Conservation (phyloP, 1,284 basidiomycete species). For the Austroboletus novae-zelandiae region DNA sequence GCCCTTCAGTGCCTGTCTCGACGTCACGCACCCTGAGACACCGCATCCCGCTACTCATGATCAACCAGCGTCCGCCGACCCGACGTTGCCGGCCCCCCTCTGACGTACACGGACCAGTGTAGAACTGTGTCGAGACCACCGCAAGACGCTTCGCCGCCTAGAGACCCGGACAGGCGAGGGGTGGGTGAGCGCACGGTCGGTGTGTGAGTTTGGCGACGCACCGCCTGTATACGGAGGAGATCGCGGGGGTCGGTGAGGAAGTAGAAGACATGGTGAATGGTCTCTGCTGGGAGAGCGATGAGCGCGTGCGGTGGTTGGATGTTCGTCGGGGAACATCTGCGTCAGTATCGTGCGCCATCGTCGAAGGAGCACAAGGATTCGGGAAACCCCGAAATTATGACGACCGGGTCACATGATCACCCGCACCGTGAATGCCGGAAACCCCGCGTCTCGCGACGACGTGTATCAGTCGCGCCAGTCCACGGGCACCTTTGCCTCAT, state of each 20-base stretch:
- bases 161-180: constrained; percentile 13
- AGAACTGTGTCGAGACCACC: constrained; percentile 5
- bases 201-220: neutral
- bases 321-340: no score
- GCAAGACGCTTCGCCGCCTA: constrained; percentile 10
- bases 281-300: constrained; percentile 15
- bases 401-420: no score
- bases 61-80: constrained; percentile 17
- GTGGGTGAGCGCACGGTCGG: neutral
- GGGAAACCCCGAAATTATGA: no score
- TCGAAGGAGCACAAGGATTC: no score
- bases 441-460: no score
- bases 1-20: constrained; percentile 12
- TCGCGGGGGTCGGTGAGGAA: constrained; percentile 8
- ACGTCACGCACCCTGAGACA: constrained; percentile 11
- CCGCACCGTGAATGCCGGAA: no score
- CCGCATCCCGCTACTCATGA: constrained; percentile 14
- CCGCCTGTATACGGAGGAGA: constrained; percentile 14
- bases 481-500: no score
- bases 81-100: constrained; percentile 12
- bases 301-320: no score
- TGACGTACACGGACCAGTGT: constrained; percentile 3
- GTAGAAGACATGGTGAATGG: constrained; percentile 11
- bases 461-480: no score
- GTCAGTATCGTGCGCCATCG: constrained; percentile 10